Evolutionary conservation across 192 early-diverging fungal genomes (phyloP), one percentile per base, ranked within the genome.

Genomic region (Linnemannia exigua): DNA sequence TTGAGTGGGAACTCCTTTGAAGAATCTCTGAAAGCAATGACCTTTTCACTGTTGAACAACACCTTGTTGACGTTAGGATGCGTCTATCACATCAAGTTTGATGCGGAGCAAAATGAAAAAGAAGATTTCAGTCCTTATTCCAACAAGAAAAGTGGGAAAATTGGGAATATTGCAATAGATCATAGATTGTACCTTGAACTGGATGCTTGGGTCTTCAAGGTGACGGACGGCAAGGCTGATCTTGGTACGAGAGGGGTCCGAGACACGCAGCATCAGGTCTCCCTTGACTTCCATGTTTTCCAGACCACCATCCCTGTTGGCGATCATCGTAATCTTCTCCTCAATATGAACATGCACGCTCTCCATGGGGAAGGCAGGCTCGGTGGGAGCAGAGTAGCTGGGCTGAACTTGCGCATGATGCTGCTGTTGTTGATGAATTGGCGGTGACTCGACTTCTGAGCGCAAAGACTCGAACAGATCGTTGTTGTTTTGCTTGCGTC

Each of bases 21-120:
- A 16, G 94, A 85, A 76, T 98, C 97, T 84, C 92, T 93, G 75
- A 98, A 92, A 17, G 94, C 92, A 79, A 99, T 89, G 8, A 94
- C 87, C 31, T 88, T 89, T 67, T 93, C 90, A 47, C 81, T 90
- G 36, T 92, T 91, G 89, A 96, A 99, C 54, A 94, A 87, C 36
- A 87, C 90, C 84, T 98, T 99, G 91, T 99, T 97, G 14, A 99
- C 95, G 79, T 99, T 96, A 22, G 98, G 98, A 76, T 99, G 98
- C 15, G 98, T 99, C 94, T 94, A 73, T 48, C 72, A 79, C 1
- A 11, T 20, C 19, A 25, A 36, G 31, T 31, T 36, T 25, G 51
- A n/a, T 66, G n/a, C 7, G 50, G 28, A 22, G 70, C 22, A 41
- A 72, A 47, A 47, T 12, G 31, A 19, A 16, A 47, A 4, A 36